Base-by-base conservation (phyloP, 2,329 filamentous ascomycete species). In the Canariomyces notabilis region DNA sequence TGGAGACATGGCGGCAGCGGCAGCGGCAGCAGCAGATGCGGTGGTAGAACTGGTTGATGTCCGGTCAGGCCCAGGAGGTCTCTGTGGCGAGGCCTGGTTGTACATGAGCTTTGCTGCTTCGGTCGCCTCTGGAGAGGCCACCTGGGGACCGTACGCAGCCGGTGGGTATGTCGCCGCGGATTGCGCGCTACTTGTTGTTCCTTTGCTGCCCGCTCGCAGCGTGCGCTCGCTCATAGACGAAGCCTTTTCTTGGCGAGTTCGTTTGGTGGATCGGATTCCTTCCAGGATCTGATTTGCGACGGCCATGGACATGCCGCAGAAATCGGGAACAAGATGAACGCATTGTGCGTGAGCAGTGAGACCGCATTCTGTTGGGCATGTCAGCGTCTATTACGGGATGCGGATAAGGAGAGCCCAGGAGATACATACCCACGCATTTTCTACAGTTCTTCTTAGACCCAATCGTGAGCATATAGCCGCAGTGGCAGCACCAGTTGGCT, bases 401-500 rank as follows among this genome's bases (percentile, higher is more conserved):
- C 6, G n/a, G 12, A 37, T 6, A 19, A n/a, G 8, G 11, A 22
- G 12, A 16, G 36, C 6, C 18, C 14, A 32, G 15, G 18, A 20
- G 34, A 23, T 41, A 62, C 75, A 57, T 80, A 89, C 87, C 87
- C 64, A 83, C 81, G 66, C 93, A 98, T 68, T 90, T 94, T 61
- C 93, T 83, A 62, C 87, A 89, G 66, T 95, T 95, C 68, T 95
- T 96, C 65, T 90, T 89, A 49, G 55, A 57, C 16, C 93, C 93
- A 63, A 98, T 86, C 0, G 93, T 90, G 41, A 98, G 71, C 57
- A 98, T 85, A 63, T 96, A 97, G 60, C 93, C 93, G 65, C 93
- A 98, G 68, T 98, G 93, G 64, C 93, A 98, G 70, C 93, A 98
- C 93, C 93, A 98, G 64, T 97, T 98, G 58, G 93, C 93, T 14